Percentiles rank a stretch among this genome's conserved stretches.
Conservation (phyloP, 2,329 filamentous ascomycete genomes). For the Drechslera avenae region DNA sequence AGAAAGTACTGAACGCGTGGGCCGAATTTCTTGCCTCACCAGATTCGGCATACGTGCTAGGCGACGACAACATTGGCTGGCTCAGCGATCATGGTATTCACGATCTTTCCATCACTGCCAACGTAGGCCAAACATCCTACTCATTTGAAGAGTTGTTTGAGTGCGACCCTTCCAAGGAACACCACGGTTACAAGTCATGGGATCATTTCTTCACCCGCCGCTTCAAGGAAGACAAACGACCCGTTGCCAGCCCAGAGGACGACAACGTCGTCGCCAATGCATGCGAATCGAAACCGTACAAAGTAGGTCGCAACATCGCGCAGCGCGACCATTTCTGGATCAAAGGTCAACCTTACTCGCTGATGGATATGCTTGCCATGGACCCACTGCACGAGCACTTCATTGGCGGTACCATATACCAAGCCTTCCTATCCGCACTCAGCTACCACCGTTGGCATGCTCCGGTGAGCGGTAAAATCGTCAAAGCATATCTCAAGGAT, state of each 20-base stretch:
- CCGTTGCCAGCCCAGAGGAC: conserved; percentile 63
- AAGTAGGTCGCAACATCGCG: conserved; percentile 57
- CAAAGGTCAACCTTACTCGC: conserved; percentile 71
- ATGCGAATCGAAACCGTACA: conserved; percentile 67
- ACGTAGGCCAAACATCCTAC: conserved; percentile 31
- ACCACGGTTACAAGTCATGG: conserved; percentile 70
- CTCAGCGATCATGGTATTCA: conserved; percentile 48
- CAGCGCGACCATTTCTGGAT: conserved; percentile 69
- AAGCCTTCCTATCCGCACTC: conserved; percentile 70
- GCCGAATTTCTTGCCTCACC: conserved; percentile 44
- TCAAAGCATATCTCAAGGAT: conserved; percentile 62
- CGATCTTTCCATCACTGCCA: conserved; percentile 34
- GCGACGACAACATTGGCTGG: conserved; percentile 47
- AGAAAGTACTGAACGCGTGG: conserved; percentile 59
- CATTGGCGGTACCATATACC: conserved; percentile 69
- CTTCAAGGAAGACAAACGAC: conserved; percentile 61
- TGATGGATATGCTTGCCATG: conserved; percentile 66
- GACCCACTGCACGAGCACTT: conserved; percentile 62
- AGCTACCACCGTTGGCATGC: conserved; percentile 76
- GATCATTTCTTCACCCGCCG: conserved; percentile 71
- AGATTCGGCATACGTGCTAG: conserved; percentile 47
- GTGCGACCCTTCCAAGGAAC: conserved; percentile 60
- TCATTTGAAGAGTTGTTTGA: conserved; percentile 65
- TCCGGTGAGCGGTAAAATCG: conserved; percentile 67
- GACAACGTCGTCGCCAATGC: conserved; percentile 63